A percentile compares a stretch with the other conserved stretches of the same genome.
Evolutionary conservation across 352 stramenopile genomes (phyloP).

Genomic region (Phytophthora pluvialis): DNA sequence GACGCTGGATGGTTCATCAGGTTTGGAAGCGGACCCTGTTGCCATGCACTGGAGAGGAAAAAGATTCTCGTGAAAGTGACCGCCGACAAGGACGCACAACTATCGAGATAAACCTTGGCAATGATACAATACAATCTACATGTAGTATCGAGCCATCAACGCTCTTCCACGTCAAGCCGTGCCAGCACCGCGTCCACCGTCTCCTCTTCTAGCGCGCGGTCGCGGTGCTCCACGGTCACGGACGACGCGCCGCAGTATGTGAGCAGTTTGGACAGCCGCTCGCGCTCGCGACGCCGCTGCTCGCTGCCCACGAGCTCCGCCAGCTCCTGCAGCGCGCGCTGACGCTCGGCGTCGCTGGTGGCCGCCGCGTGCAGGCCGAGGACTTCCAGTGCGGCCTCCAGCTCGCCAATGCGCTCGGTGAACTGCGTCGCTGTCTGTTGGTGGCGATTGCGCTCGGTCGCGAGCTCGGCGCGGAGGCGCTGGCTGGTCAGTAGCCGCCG

Average conservation of each 20-base stretch:
- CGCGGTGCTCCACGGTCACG: constrained; percentile 51
- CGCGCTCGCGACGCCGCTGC: constrained; percentile 40
- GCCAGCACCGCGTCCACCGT: constrained; percentile 14
- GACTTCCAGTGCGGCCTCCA: constrained; percentile 49
- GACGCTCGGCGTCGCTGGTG: constrained; percentile 27
- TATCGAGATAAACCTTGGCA: too few species aligned
- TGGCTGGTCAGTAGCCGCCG: constrained; percentile 53
- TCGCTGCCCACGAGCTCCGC: constrained; percentile 30
- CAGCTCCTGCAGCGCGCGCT: constrained; percentile 35
- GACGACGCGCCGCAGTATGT: constrained; percentile 73
- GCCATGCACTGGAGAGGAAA: too few species aligned
- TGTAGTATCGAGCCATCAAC: neutral
- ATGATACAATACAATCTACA: too few species aligned
- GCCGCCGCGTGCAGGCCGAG: constrained; percentile 40
- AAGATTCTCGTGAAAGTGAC: too few species aligned
- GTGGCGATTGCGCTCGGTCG: constrained; percentile 53
- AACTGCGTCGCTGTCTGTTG: constrained; percentile 51
- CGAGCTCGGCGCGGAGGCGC: constrained; percentile 53
- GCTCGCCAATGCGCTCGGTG: constrained; percentile 42
- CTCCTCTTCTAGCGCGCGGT: constrained; percentile 33
- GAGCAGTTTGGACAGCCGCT: constrained; percentile 53
- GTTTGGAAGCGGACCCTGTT: too few species aligned
- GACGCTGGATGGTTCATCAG: too few species aligned
- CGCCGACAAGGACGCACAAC: too few species aligned
- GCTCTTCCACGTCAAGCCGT: neutral